Conservation (phyloP, 805 yeast genomes). For the Zygosaccharomyces lentus region DNA sequence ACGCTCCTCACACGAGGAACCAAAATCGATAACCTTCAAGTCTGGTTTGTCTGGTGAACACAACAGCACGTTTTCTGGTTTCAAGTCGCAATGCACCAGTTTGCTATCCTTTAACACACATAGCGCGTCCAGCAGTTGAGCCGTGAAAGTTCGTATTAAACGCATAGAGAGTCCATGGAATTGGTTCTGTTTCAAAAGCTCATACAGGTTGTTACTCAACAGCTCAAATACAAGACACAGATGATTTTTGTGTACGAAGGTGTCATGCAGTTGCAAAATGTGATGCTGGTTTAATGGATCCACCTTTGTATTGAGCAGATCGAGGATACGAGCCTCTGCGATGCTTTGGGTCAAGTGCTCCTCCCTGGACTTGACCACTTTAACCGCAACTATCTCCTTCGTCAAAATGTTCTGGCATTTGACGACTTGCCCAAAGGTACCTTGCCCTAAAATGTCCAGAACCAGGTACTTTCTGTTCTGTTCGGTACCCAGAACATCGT, state of each 20-base stretch:
- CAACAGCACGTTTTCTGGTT: constrained; percentile 89
- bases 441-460: constrained; percentile 87
- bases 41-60: constrained; percentile 69
- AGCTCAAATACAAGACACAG: constrained; percentile 89
- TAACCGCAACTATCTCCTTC: constrained; percentile 88
- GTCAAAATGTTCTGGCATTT: constrained; percentile 72
- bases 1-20: constrained; percentile 89
- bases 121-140: constrained; percentile 77
- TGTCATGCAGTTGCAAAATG: constrained; percentile 75
- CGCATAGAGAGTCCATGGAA: constrained; percentile 84
- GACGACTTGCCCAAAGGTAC: constrained; percentile 98
- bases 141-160: constrained; percentile 70
- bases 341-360: constrained; percentile 88
- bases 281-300: constrained; percentile 71
- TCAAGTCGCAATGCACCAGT: constrained; percentile 91
- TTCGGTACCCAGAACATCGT: constrained; percentile 77
- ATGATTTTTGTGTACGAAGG: constrained; percentile 89
- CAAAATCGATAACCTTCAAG: constrained; percentile 92
- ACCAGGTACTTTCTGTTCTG: constrained; percentile 78
- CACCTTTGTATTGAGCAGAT: constrained; percentile 66
- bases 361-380: constrained; percentile 87
- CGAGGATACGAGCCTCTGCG: constrained; percentile 83
- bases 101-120: constrained; percentile 75
- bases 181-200: constrained; percentile 85
- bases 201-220: constrained; percentile 82